Base-by-base conservation (phyloP, 371 early-diverging fungal genomes). In the Mucor lusitanicus region DNA sequence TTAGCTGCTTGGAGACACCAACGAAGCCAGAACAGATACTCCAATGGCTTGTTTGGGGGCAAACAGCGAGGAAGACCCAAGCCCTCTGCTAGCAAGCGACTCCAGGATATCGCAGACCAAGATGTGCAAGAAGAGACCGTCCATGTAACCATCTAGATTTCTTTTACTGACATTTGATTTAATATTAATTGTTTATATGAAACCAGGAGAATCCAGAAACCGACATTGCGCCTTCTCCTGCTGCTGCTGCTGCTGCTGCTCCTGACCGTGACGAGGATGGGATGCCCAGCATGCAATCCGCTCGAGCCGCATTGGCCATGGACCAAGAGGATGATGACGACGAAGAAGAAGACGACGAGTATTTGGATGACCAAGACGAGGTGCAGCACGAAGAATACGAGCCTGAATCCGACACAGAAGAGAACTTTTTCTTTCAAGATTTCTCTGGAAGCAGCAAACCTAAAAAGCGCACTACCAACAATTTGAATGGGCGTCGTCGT, bases 351-450 rank as follows among this genome's bases (percentile, higher is more conserved):
- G 11, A 56, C 3, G 17, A 42, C 39, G 25, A 40, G 23, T 33
- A 25, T 44, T 19, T 44, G 1, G 35, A 21, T 1, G 35, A 27
- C 8, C 44, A 62, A n/a, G 58, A 62, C 21, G 61, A 62, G 13
- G n/a, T 53, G 12, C 25, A 57, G 9, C 19, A 62, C 15, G 65
- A 72, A 50, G 19, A 66, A 23, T 70, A 78, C 46, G 78, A 76
- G 58, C 76, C 74, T 23, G 65, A 75, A 19, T 68, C 68, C 5
- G 70, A 73, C 15, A 63, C 67, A 13, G 75, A 73, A 59, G 76
- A 75, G 44, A 74, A 80, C 27, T 67, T 61, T 48, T 81, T 81
- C 54, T 81, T 81, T 30, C 66, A 78, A 46, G 81, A 81, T 25
- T 81, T 81, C 62, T 75, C 78, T 21, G 53, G 57, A 12, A 62